Evolutionary conservation across 768 basidiomycete species (phyloP), one percentile per base, ranked within the genome.

Genomic region (Rossbeevera mucosa): DNA sequence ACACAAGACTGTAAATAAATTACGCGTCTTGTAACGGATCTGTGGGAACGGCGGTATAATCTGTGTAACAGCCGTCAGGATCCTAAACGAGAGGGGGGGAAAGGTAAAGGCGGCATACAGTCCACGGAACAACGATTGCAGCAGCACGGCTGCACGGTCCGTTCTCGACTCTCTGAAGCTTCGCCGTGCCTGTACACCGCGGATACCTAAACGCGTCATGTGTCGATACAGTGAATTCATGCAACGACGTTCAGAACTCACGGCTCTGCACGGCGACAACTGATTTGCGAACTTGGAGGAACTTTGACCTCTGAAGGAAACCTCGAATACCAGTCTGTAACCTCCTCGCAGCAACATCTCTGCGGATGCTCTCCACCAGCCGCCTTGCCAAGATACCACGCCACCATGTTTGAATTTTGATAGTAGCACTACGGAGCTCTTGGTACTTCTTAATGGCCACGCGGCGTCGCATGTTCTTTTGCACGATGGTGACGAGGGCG

Each of bases 391-490:
- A 59, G 43, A 92, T 79, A n/a, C 90, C 86, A 55, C 95, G 81
- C 91, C 93, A 97, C 87, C 91, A 89, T 0, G 91, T 86, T 69
- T 99, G 96, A 31, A 99, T 85, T 64, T 74, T 85, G 68, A 97
- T 86, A 1, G 93, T 83, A 22, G 88, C 82, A 3, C 60, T 65
- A 29, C 91, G 83, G 43, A 93, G 76, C 49, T 77, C 71, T 51
- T 78, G 79, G 63, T 94, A 99, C 47, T 77, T 80, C 66, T 88
- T 91, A 54, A 86, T 78, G 7, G 91, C 93, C 77, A 96, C 80
- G 43, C 82, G 79, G 48, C 95, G 78, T 45, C 89, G 82, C 77
- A 98, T 87, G 70, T 98, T 97, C 82, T 98, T 98, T 75, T 98
- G 96, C 3, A 99, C 88, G 47, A 96, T 81, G 12, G 94, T 96